Base-by-base conservation (phyloP, 192 early-diverging fungal species). In the Coemansia sp. region DNA sequence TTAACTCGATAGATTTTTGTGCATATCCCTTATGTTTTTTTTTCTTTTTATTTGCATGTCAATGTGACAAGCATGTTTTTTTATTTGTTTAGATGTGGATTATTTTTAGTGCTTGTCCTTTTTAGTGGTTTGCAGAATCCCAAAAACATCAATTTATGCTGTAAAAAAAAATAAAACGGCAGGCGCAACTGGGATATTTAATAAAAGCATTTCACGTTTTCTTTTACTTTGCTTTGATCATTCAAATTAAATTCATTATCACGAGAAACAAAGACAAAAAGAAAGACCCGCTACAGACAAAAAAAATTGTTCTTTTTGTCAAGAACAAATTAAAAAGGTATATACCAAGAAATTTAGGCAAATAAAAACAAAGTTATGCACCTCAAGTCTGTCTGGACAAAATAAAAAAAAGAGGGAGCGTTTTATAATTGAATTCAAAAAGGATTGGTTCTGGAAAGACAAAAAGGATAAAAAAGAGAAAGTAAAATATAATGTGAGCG, bases 251-350 rank as follows among this genome's bases (percentile, higher is more conserved):
- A 20, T 22, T 60, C 20, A 2, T n/a, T 33, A 17, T 60, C 29
- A 60, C 58, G 51, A 54, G 29, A 25, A 60, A 20, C 58, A 33
- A 34, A 28, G 18, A n/a, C n/a, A n/a, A n/a, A n/a, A n/a, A n/a
- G n/a, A n/a, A n/a, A n/a, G n/a, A n/a, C n/a, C n/a, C n/a, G n/a
- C n/a, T n/a, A n/a, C n/a, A n/a, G n/a, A n/a, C n/a, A n/a, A n/a
- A n/a, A n/a, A n/a, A n/a, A n/a, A n/a, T n/a, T n/a, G n/a, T n/a
- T n/a, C n/a, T n/a, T n/a, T n/a, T n/a, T n/a, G n/a, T 11, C 22
- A 12, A 56, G 55, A 11, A 54, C 29, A 54, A 29, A 54, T 7
- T 25, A 30, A 54, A 5, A 5, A 50, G 4, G 22, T 4, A 50
- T 4, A 4, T 17, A 5, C 12, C 49, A 12, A 50, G 49, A 50